Conservation (phyloP, 1,284 basidiomycete genomes). For the Sphagnurus paluster region DNA sequence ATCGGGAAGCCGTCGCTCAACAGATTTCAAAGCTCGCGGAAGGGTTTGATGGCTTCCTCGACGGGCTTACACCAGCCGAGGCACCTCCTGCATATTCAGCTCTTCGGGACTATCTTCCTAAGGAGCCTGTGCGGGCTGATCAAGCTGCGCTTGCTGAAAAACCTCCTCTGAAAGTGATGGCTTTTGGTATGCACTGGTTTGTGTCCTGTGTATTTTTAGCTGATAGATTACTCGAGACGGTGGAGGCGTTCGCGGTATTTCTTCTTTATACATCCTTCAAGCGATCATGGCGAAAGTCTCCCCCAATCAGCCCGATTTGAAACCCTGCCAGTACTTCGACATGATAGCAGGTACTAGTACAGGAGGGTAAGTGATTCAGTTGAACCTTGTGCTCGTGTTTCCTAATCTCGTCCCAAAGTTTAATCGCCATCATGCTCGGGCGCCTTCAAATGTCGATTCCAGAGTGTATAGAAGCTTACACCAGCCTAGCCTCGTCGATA, state of each 20-base stretch:
- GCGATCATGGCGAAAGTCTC: conserved; percentile 28
- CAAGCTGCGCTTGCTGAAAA: conserved; percentile 3
- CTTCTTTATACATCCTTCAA: conserved; percentile 29
- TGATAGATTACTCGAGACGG: conserved; percentile 24
- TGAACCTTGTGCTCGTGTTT: neutral
- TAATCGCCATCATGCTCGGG: conserved; percentile 40
- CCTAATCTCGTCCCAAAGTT: conserved; percentile 14
- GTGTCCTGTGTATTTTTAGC: too few relatives aligned
- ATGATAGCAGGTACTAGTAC: conserved; percentile 36
- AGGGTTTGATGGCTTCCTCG: conserved; percentile 12
- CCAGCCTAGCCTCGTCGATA: conserved; percentile 26
- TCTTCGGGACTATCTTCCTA: conserved; percentile 13
- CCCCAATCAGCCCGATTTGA: conserved; percentile 15
- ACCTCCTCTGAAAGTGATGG: conserved; percentile 23
- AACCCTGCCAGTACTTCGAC: conserved; percentile 35
- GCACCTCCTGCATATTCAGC: conserved; percentile 11
- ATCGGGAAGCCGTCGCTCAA: conserved; percentile 8
- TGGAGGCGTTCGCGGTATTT: conserved; percentile 34
- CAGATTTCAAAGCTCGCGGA: conserved; percentile 13
- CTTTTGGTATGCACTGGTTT: conserved; percentile 22
- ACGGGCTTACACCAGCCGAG: conserved; percentile 7
- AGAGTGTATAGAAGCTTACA: conserved; percentile 29
- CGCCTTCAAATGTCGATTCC: conserved; percentile 33
- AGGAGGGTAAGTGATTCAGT: conserved; percentile 27
- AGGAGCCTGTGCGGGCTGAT: conserved; percentile 11